Evolutionary conservation across 495 filamentous ascomycete genomes (phyloP), one percentile per base, ranked within the genome.

Genomic region (Xylaria scruposa): DNA sequence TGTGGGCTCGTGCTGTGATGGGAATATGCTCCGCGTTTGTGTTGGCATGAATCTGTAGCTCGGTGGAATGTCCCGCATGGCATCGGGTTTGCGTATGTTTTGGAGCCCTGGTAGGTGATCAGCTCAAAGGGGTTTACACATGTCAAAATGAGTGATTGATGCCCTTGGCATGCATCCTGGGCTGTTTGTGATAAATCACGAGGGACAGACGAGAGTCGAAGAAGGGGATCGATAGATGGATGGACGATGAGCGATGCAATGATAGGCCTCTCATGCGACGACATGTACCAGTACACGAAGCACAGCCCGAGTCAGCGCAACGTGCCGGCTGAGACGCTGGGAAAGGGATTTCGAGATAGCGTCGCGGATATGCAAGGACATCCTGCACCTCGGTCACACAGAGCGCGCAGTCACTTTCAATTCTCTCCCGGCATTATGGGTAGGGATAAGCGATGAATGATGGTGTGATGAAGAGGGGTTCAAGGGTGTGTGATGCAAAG

Each of bases 301-400:
- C 47, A 58, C 49, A 68, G 65, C 65, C 49, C 47, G 51, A 56
- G 65, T 68, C 65, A 56, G 65, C 47, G 65, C 21, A 24, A 31
- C 33, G 38, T 51, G 38, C 61, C 51, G 69, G 69, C 60, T 71
- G 72, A 70, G 67, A 62, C 47, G 73, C 72, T 75, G 71, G 62
- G 70, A 74, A 75, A 74, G 72, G 70, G 70, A 73, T 77, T 71
- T 67, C 59, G 61, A 71, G 68, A 69, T 74, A 74, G 72, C 65
- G 71, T 72, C 71, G 72, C 70, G 75, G 77, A 76, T 74, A 76
- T 77, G 75, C 70, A 74, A 72, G 75, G 75, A 73, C 60, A 65
- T 74, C 75, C 67, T 72, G 67, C 71, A 74, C 72, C 60, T 65
- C 21, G 60, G 69, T 71, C 60, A 71, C 69, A 71, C 69, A 64